Evolutionary conservation across 257 asterid genomes (phyloP), one percentile per base, ranked within the genome.

Genomic region (Anisodus tanguticus): DNA sequence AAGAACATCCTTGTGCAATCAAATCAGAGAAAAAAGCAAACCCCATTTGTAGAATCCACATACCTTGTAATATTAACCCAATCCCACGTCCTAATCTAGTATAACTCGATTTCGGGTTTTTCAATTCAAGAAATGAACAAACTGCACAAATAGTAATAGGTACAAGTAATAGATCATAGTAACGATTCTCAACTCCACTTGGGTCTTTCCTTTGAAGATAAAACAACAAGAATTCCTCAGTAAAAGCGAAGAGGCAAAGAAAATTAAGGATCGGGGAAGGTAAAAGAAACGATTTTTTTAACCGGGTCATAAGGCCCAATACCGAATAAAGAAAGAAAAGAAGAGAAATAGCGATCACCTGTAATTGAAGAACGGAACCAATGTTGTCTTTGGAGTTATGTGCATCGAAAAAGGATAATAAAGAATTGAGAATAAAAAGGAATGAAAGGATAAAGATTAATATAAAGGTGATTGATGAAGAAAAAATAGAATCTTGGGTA

Each of bases 21-120:
- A 90, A 66, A 55, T 90, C 94, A 19, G 98, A 88, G 94, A 88
- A 92, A 85, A 96, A 92, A 6, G 99, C 92, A 83, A 94, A 91
- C 3, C 99, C 99, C 98, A 96, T 96, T 80, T 96, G 99, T 82
- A 96, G 87, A 84, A 88, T 88, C 99, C 99, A 96, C 92, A 90
- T 87, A 10, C 99, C 99, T 86, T 96, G 97, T 35, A 91, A 82
- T 71, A 91, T 87, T 79, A 96, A 81, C 81, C 98, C 99, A 66
- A 96, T 59, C 8, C 97, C 97, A 35, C 98, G 95, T 35, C 94
- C 95, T 59, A 96, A 83, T 83, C 87, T 88, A 0, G 98, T 91
- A 47, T 91, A 89, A 83, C 58, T 88, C 17, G 90, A 90, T 80
- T 88, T 86, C 17, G 93, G 90, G 83, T 88, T 89, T 87, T 87